Base-by-base conservation (phyloP, 495 filamentous ascomycete species). In the Daldinia caldariorum region DNA sequence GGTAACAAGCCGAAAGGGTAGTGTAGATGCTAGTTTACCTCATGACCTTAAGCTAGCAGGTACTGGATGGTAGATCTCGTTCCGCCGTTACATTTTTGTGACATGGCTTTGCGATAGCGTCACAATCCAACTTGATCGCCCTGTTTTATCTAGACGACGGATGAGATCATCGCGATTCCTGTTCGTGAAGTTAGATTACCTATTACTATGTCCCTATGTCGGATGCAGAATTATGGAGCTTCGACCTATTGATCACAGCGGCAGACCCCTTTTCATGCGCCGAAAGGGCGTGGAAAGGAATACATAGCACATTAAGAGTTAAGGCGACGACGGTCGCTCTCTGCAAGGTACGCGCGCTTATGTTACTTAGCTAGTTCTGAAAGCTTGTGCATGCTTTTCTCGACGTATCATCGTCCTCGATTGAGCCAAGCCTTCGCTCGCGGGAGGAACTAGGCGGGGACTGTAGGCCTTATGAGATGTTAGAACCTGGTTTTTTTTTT, bases 341-440 rank as follows among this genome's bases (percentile, higher is more conserved):
- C 67, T 70, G 67, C 62, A 70, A 70, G 67, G 67, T 70, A 70
- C 67, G 67, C 67, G 67, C 58, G 26, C 35, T 60, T 38, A 53
- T 58, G 50, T 29, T 35, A 26, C 38, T 7, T 20, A 35, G 4
- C 39, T 61, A 55, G 49, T 39, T 16, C 26, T 32, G 39, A 41
- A 20, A 55, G 54, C 38, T 58, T 50, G 66, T 39, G 58, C 10
- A 26, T 18, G 41, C 18, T 47, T 34, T 49, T 6, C 20, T 68
- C 13, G 53, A 26, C 38, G 63, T 61, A 56, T 56, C 56, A 54
- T 63, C 16, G 14, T 34, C 38, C 18, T 56, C 13, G 49, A 32
- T 39, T 16, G n/a, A 53, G 54, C 54, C 54, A 41, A 57, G 54
- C 4, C 54, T 55, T 57, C 32, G 32, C 20, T 10, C 26, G 12